These are phyloP conservation scores for Alternaria consortialis DNA, from an alignment of 2,329 filamentous ascomycete genomes.

Conservation along the genomic window DNA sequence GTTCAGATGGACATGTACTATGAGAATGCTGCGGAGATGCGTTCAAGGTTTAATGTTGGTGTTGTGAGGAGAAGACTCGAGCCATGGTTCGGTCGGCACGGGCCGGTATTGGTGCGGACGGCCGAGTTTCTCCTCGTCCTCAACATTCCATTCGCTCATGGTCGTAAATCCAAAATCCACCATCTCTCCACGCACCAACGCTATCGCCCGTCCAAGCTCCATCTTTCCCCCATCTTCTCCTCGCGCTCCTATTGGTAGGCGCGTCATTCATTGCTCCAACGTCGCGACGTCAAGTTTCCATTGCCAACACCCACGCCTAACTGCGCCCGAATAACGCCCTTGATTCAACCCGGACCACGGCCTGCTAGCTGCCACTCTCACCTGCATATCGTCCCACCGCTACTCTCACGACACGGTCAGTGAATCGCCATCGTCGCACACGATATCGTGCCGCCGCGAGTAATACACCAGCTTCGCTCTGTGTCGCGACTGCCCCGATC, in stretches of 20 bases:
- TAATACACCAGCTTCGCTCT: conserved; percentile 2
- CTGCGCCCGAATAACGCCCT: conserved; percentile 21
- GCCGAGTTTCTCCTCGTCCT: conserved; percentile 6
- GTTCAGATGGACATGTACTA: not conserved
- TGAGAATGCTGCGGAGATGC: not conserved
- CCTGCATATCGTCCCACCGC: conserved; percentile 28
- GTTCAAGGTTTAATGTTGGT: not conserved
- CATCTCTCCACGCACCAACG: conserved; percentile 9
- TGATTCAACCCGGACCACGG: conserved; percentile 9
- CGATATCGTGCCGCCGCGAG: conserved; percentile 9
- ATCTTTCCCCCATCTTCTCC: conserved; percentile 16
- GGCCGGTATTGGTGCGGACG: conserved; percentile 11
- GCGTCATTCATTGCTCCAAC: conserved; percentile 14
- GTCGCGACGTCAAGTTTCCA: conserved; percentile 15
- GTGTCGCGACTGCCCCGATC: conserved; percentile 15
- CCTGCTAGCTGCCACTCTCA: conserved; percentile 15
- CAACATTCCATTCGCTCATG: conserved; percentile 3
- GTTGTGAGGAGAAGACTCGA: not conserved
- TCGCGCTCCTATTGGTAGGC: conserved; percentile 22
- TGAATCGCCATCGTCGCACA: conserved; percentile 24
- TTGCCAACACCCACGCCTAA: conserved; percentile 25
- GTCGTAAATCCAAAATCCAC: not conserved
- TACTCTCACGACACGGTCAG: conserved; percentile 9
- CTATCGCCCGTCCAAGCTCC: conserved; percentile 17
- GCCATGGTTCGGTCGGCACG: conserved; percentile 2